phyloP scores from a whole-genome alignment of 2,329 filamentous ascomycete genomes.

The Knoxdaviesia proteae region DNA sequence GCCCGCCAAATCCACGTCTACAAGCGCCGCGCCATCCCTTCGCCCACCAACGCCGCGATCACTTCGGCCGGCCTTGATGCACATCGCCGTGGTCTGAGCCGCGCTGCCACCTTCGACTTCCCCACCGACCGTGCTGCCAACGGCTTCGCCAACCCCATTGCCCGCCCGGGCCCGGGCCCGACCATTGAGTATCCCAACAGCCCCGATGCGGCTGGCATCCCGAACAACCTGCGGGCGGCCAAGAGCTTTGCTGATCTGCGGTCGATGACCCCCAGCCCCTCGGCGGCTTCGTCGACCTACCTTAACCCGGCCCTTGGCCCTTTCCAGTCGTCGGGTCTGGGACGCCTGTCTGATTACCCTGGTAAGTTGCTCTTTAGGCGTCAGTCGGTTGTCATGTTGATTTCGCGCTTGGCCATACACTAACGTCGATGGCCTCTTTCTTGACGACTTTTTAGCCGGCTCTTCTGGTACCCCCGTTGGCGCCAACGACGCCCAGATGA shows the following conservation, averaged over 20 bases:
- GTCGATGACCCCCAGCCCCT: conserved; percentile 86
- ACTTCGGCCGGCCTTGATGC: conserved; percentile 51
- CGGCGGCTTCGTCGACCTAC: conserved; percentile 62
- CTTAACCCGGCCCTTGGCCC: conserved; percentile 30
- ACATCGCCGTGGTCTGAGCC: conserved; percentile 66
- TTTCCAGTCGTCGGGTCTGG: conserved; percentile 18
- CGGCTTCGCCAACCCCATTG: conserved; percentile 51
- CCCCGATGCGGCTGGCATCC: conserved; percentile 37
- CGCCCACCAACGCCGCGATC: conserved; percentile 28
- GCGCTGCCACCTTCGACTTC: conserved; percentile 95
- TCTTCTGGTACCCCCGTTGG: too few species aligned
- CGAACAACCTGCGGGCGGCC: conserved; percentile 71
- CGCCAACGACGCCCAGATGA: background rate
- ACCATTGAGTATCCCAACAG: conserved; percentile 81
- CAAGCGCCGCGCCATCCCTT: conserved; percentile 37
- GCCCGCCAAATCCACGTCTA: conserved; percentile 81
- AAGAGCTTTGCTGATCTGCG: conserved; percentile 94
- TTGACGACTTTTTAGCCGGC: background rate
- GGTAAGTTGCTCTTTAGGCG: conserved; percentile 7
- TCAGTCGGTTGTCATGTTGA: too few species aligned
- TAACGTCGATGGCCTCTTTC: too few species aligned
- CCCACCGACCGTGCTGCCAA: conserved; percentile 53
- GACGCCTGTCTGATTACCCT: conserved; percentile 25
- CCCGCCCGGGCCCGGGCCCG: conserved; percentile 62
- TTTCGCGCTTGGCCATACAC: too few species aligned